Base-by-base conservation (phyloP, 176 grass and related monocot genomes). In the Coix lacrymajobi region DNA sequence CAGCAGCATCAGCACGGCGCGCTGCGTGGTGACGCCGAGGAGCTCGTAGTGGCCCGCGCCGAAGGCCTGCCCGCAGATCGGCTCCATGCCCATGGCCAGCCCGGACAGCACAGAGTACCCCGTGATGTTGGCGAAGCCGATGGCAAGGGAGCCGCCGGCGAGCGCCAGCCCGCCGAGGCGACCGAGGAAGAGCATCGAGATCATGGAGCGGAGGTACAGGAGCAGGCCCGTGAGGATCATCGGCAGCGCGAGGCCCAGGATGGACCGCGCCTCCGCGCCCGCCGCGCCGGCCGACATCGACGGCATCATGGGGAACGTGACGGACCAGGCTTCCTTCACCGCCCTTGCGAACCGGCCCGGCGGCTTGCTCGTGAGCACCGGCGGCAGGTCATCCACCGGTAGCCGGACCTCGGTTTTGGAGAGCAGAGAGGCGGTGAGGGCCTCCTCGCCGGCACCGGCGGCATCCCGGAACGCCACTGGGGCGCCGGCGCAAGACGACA, bases 51-150 rank as follows among this genome's bases (percentile, higher is more conserved):
- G 86, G 46, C 87, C 86, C 0, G 91, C 94, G 10, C 94, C 94
- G 84, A 87, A 84, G 70, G 91, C 94, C 83, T 97, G 94, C 20
- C 94, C 94, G 39, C 94, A 97, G 51, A 97, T 97, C 0, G 94
- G 94, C 51, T 97, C 94, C 94, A 97, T 97, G 7, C 94, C 94
- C 89, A 97, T 97, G 73, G 94, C 94, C 19, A 97, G 80, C 1
- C 94, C 94, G 5, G 94, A 97, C 1, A 97, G 75, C 22, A 97
- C 94, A 12, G 94, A 97, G 66, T 93, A 97, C 0, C 94, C 94
- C 1, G 91, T 97, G 62, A 97, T 97, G 73, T 97, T 97, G 22
- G 94, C 94, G 30, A 97, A 97, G 25, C 94, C 94, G 76, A 97
- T 93, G 51, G 94, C 94, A 19, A 97, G 94, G 69, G 94, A 87